Evolutionary conservation across 768 basidiomycete species (phyloP).

Genomic region (Trametopsis cervina): DNA sequence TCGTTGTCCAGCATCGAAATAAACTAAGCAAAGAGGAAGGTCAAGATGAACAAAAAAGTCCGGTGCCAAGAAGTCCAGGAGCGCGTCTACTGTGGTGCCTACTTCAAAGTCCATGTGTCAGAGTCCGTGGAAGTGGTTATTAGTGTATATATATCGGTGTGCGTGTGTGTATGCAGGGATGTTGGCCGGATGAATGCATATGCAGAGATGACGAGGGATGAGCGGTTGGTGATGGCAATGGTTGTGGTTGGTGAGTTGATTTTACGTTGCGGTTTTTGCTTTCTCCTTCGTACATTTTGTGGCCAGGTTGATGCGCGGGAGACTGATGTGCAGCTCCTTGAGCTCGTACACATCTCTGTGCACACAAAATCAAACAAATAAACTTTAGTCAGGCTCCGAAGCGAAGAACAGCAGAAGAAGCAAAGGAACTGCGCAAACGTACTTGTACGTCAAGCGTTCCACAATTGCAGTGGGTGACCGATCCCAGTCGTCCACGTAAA

Average conservation of each 20-base stretch:
- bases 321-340: constrained; percentile 15
- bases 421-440: constrained; percentile 1
- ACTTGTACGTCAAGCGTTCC: constrained; percentile 15
- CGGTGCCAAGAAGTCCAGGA: not conserved
- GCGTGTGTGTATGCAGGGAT: not conserved
- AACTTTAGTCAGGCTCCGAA: not conserved
- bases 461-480: constrained; percentile 16
- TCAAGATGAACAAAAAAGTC: not conserved
- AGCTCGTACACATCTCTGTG: constrained; percentile 19
- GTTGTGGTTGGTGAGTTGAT: no score
- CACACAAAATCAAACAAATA: not conserved
- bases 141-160: not conserved
- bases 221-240: no score
- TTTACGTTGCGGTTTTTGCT: not conserved
- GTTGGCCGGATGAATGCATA: no score
- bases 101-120: not conserved
- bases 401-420: not conserved
- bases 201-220: no score
- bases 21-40: no score
- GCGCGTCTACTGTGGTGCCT: not conserved
- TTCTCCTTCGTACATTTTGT: not conserved
- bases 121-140: not conserved
- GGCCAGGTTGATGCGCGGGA: constrained; percentile 12
- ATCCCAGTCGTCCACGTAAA: constrained; percentile 19
- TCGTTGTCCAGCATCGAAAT: no score